These are phyloP conservation scores for Eurotiales sp. DNA, from an alignment of 2,329 filamentous ascomycete genomes.

Conservation along the genomic window DNA sequence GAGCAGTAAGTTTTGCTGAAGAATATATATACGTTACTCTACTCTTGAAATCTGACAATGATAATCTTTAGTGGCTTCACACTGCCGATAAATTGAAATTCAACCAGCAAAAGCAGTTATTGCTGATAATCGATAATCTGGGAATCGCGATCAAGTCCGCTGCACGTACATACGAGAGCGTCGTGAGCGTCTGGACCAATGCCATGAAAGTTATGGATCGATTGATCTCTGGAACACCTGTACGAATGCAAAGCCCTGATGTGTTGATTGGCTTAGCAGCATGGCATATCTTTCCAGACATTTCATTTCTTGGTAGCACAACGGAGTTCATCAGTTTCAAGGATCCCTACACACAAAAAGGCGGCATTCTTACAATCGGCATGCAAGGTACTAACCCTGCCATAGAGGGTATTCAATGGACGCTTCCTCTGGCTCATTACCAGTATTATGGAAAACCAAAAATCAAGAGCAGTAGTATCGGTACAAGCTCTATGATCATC, in stretches of 20 bases:
- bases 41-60: too few relatives aligned
- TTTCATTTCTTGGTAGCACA: neutral
- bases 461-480: neutral
- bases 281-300: constrained; percentile 4
- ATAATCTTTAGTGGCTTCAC: too few relatives aligned
- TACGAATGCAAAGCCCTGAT: neutral
- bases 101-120: neutral
- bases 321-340: neutral
- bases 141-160: neutral
- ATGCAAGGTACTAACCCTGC: neutral
- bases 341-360: neutral
- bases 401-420: neutral
- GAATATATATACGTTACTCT: too few relatives aligned
- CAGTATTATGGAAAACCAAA: constrained; percentile 2
- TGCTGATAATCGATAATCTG: neutral
- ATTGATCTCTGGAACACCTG: neutral
- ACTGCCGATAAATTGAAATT: neutral
- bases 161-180: neutral
- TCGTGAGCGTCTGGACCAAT: neutral
- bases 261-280: neutral
- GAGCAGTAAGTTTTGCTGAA: too few relatives aligned
- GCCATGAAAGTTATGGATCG: neutral
- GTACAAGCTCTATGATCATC: neutral
- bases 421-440: neutral
- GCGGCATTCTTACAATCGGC: neutral